Evolutionary conservation across 2,329 filamentous ascomycete genomes (phyloP), one percentile per base, ranked within the genome.

Genomic region (Sporothrix mexicana): DNA sequence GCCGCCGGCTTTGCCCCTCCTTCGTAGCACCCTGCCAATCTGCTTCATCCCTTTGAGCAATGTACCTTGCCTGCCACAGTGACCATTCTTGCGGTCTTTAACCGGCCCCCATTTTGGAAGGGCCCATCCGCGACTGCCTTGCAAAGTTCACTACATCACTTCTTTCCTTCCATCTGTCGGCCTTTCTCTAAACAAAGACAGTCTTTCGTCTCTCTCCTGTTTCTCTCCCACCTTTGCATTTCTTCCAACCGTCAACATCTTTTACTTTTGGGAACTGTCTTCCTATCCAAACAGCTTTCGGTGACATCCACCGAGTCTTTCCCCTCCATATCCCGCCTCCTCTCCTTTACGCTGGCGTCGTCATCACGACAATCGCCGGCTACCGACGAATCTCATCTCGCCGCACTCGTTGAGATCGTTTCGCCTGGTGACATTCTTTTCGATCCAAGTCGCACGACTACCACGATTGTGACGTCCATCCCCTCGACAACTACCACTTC

Each of bases 351-450:
- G 72, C 74, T 76, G 76, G 76, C 76, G 75, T 74, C 75, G 25
- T 45, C 66, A 73, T 55, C 64, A 62, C 74, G 69, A 69, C 75
- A 71, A 73, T 71, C 74, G 41, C 71, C 13, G 74, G 74, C 69
- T 73, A 73, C 72, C 74, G 74, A 75, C 74, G 72, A 73, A 70
- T 57, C 57, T 49, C 41, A 30, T n/a, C 70, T 47, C 70, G 67
- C 69, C 17, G 71, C 69, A 9, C 73, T 77, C 30, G 61, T 66
- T 68, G 71, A 74, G 41, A 80, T 81, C 72, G 77, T 76, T 73
- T 83, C 83, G 10, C 80, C 81, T 23, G 80, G 80, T 64, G 79
- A 79, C 71, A 75, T 84, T 64, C 79, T 85, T 12, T 86, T 84
- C 74, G 79, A 83, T 74, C 79, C 78, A 7, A 75, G 75, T 74